Evolutionary conservation across 495 filamentous ascomycete genomes (phyloP).

Genomic region (Pseudevernia furfuracea): DNA sequence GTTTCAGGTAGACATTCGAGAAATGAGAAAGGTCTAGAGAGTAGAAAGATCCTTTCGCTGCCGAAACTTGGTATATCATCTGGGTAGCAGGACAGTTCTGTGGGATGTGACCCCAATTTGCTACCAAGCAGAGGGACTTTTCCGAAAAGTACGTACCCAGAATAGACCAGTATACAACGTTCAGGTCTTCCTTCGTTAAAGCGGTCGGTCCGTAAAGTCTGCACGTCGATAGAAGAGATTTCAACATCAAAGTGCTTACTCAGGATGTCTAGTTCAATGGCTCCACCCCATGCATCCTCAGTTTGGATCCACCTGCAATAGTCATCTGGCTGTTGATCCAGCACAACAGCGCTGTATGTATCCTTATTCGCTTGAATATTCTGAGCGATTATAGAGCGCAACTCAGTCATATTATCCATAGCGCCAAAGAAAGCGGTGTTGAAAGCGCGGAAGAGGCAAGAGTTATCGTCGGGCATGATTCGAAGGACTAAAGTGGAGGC

Average conservation of each 20-base stretch:
- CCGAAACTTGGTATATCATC: too few species aligned
- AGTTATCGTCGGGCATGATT: conserved; percentile 97
- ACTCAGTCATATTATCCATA: conserved; percentile 63
- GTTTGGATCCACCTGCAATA: conserved; percentile 84
- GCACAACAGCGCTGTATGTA: conserved; percentile 63
- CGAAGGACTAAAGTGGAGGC: conserved; percentile 67
- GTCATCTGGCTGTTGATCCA: conserved; percentile 61
- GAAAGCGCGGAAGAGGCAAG: conserved; percentile 87
- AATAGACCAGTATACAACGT: conserved; percentile 81
- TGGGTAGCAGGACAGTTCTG: too few species aligned
- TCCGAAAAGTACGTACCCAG: conserved; percentile 37
- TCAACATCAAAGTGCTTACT: conserved; percentile 81
- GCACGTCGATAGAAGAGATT: conserved; percentile 77
- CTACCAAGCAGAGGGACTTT: too few species aligned
- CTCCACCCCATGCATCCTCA: conserved; percentile 82
- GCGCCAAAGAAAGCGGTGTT: conserved; percentile 65
- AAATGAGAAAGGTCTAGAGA: too few species aligned
- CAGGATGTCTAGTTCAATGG: conserved; percentile 79
- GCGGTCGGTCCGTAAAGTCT: conserved; percentile 57
- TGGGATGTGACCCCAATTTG: too few species aligned
- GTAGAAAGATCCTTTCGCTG: too few species aligned
- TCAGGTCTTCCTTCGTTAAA: conserved; percentile 71
- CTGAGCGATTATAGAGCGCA: conserved; percentile 75
- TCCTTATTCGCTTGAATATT: conserved; percentile 66
- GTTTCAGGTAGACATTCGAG: too few species aligned